These are phyloP conservation scores for Xylariaceae sp. DNA, from an alignment of 2,329 filamentous ascomycete genomes.

Conservation along the genomic window DNA sequence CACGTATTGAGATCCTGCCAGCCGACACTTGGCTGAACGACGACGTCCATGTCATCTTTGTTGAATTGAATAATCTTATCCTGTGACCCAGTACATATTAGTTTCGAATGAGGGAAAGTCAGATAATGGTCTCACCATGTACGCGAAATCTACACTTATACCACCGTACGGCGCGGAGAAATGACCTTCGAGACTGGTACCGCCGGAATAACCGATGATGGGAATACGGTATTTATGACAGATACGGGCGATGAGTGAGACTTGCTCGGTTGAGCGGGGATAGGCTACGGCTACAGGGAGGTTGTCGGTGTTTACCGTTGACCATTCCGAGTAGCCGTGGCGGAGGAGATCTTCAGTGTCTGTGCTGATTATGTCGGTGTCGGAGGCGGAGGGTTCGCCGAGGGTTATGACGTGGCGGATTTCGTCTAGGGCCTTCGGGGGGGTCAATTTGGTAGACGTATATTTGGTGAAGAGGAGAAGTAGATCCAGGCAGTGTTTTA, in stretches of 20 bases:
- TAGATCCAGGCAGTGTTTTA: not conserved
- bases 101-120: not conserved
- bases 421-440: conserved; percentile 46
- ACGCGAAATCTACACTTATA: conserved; percentile 81
- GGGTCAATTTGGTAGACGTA: conserved; percentile 4
- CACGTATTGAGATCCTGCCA: conserved; percentile 84
- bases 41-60: conserved; percentile 84
- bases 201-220: conserved; percentile 81
- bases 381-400: conserved; percentile 14
- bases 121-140: conserved; percentile 49
- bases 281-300: conserved; percentile 61
- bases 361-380: conserved; percentile 55
- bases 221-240: conserved; percentile 77
- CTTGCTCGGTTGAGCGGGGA: conserved; percentile 55
- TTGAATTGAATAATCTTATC: conserved; percentile 73
- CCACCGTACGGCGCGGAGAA: conserved; percentile 84
- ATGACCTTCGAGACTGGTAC: conserved; percentile 81
- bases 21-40: conserved; percentile 85
- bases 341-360: conserved; percentile 56
- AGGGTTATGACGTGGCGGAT: conserved; percentile 42
- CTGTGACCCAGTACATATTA: conserved; percentile 7
- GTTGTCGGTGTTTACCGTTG: conserved; percentile 53
- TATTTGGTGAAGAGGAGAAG: not conserved
- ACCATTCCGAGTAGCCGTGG: conserved; percentile 66
- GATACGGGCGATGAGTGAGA: conserved; percentile 56